Evolutionary conservation across 1,284 basidiomycete genomes (phyloP).

Genomic region (Gomphus bonarii): DNA sequence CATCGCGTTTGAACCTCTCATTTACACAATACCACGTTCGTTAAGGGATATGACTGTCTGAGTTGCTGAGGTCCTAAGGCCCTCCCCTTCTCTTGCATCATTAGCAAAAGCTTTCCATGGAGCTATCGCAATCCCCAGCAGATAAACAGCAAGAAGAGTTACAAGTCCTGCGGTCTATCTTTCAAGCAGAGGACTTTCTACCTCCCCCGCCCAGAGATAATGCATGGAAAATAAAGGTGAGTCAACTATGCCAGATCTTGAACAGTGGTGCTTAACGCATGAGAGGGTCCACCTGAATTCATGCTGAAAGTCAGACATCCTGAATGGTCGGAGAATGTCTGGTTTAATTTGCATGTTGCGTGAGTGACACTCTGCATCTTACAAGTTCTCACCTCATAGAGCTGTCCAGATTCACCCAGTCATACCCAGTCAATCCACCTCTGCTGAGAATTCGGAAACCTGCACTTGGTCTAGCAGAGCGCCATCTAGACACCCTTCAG

Average conservation of each 20-base stretch:
- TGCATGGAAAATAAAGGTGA: conserved; percentile 10
- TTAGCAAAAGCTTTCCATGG: conserved; percentile 5
- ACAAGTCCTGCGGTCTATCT: conserved; percentile 8
- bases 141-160: conserved; percentile 9
- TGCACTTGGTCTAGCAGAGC: not conserved
- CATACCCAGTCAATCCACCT: conserved; percentile 6
- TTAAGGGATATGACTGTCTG: conserved; percentile 6
- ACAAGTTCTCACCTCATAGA: not conserved
- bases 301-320: conserved; percentile 60
- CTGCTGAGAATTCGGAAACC: conserved; percentile 5
- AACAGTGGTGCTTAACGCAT: not conserved
- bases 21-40: not conserved
- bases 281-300: conserved; percentile 51
- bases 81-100: conserved; percentile 8
- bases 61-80: conserved; percentile 10
- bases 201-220: conserved; percentile 6
- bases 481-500: conserved; percentile 5
- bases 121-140: conserved; percentile 11
- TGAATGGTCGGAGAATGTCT: conserved; percentile 45
- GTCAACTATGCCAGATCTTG: not conserved
- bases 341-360: conserved; percentile 59
- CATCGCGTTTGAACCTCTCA: not conserved
- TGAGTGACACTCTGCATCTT: conserved; percentile 23
- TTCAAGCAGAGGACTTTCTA: conserved; percentile 8
- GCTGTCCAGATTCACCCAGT: not conserved